phyloP scores from a whole-genome alignment of 345 rosid genomes.

The Ceriops zippeliana region DNA sequence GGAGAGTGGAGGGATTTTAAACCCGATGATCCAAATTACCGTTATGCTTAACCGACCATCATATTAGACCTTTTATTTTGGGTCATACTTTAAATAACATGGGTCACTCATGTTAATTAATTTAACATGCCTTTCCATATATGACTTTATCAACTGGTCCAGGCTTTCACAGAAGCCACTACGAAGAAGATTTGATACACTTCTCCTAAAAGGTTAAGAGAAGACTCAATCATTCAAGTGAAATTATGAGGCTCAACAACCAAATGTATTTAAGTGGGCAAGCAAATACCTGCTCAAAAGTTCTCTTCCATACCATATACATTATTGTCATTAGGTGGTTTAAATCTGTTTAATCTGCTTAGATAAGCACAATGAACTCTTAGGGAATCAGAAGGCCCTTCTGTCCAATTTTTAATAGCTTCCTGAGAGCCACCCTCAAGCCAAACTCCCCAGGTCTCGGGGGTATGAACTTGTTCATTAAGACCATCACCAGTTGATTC shows the following conservation, averaged over 20 bases:
- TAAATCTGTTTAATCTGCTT: constrained; percentile 84
- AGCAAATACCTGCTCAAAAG: constrained; percentile 80
- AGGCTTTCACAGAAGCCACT: constrained; percentile 99
- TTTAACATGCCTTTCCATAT: constrained; percentile 93
- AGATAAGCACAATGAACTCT: constrained; percentile 59
- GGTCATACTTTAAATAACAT: no score
- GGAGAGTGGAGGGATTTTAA: no score
- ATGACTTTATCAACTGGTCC: constrained; percentile 91
- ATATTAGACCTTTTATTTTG: no score
- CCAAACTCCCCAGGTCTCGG: constrained; percentile 55
- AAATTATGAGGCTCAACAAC: background rate
- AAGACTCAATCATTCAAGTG: background rate
- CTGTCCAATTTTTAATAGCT: constrained; percentile 59
- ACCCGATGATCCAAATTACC: no score
- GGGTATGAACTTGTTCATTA: constrained; percentile 40
- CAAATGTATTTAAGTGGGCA: background rate
- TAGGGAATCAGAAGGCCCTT: constrained; percentile 52
- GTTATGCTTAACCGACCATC: no score
- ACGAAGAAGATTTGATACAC: constrained; percentile 93
- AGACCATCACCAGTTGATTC: constrained; percentile 43
- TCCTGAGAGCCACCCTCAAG: constrained; percentile 50
- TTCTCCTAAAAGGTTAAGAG: constrained; percentile 57
- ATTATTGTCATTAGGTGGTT: constrained; percentile 93
- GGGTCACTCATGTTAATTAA: no score
- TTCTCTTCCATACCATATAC: constrained; percentile 92